Base-by-base conservation (phyloP, 1,139 yeast species). In the Torulaspora globosa region DNA sequence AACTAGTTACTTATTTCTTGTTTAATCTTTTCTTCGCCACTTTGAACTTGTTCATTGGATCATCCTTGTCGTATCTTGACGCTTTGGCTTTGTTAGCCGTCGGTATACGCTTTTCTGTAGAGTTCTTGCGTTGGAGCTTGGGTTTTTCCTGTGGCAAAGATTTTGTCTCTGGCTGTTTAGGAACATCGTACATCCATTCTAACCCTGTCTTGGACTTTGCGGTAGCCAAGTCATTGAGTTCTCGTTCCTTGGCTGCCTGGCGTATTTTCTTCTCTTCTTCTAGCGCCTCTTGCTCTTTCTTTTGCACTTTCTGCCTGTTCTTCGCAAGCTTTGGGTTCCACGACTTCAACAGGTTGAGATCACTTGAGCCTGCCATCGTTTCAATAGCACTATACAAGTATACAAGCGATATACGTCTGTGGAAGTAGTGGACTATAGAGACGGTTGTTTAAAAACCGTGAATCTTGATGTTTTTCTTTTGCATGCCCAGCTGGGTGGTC, bases 401-500 rank as follows among this genome's bases (percentile, higher is more conserved):
- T 18, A 14, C 11, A 15, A 5, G 4, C 9, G 9, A 2, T 23
- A 23, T 23, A 23, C 8, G 7, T 23, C 24, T 23, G 24, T 23
- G 5, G 7, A 23, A 23, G 24, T 23, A 8, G 8, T 23, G 24
- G 6, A 26, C 29, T 26, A n/a, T 26, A 26, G 8, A 26, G 12
- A 26, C 12, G 11, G 10, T 2, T 33, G 26, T 29, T 73, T 77
- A 90, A 76, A 90, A 92, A 74, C 98, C 98, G 74, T 92, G 98
- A 70, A 92, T 87, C 77, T 92, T 92, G 74, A 92, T 90, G 73
- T 84, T 87, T 80, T 89, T 88, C 85, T 90, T 90, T 68, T 90
- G 95, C 65, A 92, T 76, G 63, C 84, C 89, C 61, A 92, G 80
- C 70, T 88, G 90, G 55, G 84, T 70, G 63, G 89, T 84, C 75